A percentile compares a stretch with the other conserved stretches of the same genome.
Evolutionary conservation across 768 basidiomycete genomes (phyloP).

Genomic region (Kwoniella mangroviensis): DNA sequence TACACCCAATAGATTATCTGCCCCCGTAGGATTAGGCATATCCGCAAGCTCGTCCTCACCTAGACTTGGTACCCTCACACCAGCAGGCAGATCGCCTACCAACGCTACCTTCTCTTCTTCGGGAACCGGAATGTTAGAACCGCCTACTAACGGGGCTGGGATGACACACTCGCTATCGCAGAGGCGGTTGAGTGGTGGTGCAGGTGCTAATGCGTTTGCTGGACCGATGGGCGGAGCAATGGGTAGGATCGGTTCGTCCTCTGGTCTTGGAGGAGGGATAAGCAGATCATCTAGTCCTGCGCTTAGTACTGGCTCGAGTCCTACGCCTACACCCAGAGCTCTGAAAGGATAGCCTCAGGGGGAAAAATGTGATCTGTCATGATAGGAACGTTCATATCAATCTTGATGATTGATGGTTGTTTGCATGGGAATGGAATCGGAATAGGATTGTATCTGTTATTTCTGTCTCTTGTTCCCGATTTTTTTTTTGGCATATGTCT

Average conservation of each 20-base stretch:
- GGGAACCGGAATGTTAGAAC: conserved; percentile 2
- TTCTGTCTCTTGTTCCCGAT: too few species aligned
- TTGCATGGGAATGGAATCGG: neutral
- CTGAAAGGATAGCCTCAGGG: neutral
- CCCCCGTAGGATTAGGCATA: conserved; percentile 11
- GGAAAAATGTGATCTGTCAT: neutral
- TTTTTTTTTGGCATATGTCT: too few species aligned
- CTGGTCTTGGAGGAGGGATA: neutral
- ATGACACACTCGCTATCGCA: conserved; percentile 10
- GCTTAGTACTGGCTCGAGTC: neutral
- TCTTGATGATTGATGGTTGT: conserved; percentile 1
- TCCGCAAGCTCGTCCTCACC: conserved; percentile 9
- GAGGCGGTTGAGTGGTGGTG: conserved; percentile 17
- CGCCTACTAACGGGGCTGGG: neutral
- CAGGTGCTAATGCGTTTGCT: conserved; percentile 37
- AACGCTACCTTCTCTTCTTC: neutral
- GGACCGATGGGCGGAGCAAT: conserved; percentile 42
- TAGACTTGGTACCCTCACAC: neutral
- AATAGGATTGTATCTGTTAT: neutral
- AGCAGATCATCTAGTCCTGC: neutral
- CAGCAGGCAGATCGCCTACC: conserved; percentile 16
- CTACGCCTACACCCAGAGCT: neutral
- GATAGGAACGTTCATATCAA: neutral
- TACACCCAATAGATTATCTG: conserved; percentile 11
- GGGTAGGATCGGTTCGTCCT: conserved; percentile 20